These are phyloP conservation scores for Tolypocladium sp. DNA, from an alignment of 2,329 filamentous ascomycete genomes.

Conservation along the genomic window DNA sequence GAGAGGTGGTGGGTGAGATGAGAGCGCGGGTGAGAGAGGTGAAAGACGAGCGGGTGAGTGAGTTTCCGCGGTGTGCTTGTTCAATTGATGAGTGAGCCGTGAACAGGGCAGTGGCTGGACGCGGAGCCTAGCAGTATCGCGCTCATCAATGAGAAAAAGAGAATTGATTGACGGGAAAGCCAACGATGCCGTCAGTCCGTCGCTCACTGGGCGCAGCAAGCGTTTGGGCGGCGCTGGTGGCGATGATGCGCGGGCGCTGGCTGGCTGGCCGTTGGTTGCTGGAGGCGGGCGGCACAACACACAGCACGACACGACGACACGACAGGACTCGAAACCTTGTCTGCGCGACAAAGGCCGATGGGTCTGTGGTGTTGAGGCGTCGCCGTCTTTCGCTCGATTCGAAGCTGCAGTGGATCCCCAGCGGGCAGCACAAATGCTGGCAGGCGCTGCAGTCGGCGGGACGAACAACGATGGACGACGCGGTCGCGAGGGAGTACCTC, in stretches of 20 bases:
- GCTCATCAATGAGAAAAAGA: not conserved
- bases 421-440: conserved; percentile 6
- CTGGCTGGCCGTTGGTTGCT: conserved; percentile 1
- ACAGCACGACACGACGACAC: conserved; percentile 4
- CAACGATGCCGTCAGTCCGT: not conserved
- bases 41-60: not conserved
- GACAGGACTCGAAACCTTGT: not conserved
- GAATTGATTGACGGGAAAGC: not conserved
- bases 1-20: not conserved
- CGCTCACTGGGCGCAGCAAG: not conserved
- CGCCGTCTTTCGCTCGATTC: not conserved
- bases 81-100: not conserved
- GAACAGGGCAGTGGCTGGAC: not conserved
- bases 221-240: not conserved
- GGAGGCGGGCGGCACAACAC: conserved; percentile 1
- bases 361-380: conserved; percentile 3
- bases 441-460: conserved; percentile 4
- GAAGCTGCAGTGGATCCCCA: conserved; percentile 6
- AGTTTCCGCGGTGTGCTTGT: not conserved
- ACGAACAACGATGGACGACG: conserved; percentile 12
- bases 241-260: conserved; percentile 1
- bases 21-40: not conserved
- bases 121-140: not conserved
- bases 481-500: conserved; percentile 24
- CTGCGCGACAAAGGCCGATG: not conserved